Base-by-base conservation (phyloP, 345 rosid species). In the Gossypium australe region DNA sequence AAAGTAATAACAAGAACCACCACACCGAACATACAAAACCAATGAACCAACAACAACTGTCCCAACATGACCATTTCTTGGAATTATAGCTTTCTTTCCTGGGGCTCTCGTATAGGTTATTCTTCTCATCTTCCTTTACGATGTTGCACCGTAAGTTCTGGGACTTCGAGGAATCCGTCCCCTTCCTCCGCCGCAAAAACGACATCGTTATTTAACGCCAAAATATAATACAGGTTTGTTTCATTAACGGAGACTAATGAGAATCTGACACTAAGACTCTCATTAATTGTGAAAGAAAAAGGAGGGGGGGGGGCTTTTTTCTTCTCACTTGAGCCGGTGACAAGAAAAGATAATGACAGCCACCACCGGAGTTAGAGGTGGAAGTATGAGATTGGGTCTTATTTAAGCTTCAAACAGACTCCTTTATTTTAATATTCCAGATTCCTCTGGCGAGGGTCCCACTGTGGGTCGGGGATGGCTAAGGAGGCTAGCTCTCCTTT, bases 31-130 rank as follows among this genome's bases (percentile, higher is more conserved):
- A 89, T 58, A 87, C 72, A 73, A 76, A 87, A 4, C 91, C 94
- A 11, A 86, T 73, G 70, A 88, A 77, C 94, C 94, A 89, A 71
- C 91, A 89, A 78, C 94, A 89, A 52, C 75, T 80, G 73, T 89
- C 91, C 7, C 85, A 64, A 58, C 92, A 89, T 22, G 84, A 78
- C 88, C 91, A 87, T 70, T 48, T 83, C 47, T n/a, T 53, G n/a
- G 58, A 3, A 17, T 14, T 59, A 22, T 24, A 48, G 14, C 12
- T 24, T 45, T 45, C 34, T 49, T 29, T 56, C 45, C 6, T 56
- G 44, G 24, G 56, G n/a, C 51, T 57, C 63, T 44, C 68, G 53
- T 2, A 16, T 44, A 18, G 12, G 2, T 43, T 61, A 60, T 74
- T 66, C 27, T 43, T 59, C 63, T 24, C 25, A 2, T 57, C 73